Evolutionary conservation across 1,139 yeast genomes (phyloP).

Genomic region (Blastobotrys elegans): DNA sequence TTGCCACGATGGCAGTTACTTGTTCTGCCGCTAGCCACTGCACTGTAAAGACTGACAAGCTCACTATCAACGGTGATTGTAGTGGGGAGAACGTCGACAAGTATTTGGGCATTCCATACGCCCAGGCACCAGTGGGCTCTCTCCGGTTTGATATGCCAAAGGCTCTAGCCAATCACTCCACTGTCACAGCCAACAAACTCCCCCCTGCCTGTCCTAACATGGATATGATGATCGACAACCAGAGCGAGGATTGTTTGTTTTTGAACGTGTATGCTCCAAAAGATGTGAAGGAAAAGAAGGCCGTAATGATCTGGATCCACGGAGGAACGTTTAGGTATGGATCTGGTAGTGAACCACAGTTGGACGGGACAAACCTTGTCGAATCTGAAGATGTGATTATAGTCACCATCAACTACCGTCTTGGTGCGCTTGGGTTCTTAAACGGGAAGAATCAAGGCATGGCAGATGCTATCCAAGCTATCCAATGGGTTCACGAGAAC

Average conservation of each 20-base stretch:
- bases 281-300: background rate
- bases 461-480: conserved; percentile 33
- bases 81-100: conserved; percentile 3
- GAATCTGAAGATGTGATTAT: conserved; percentile 32
- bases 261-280: conserved; percentile 29
- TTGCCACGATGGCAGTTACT: too few species aligned
- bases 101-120: conserved; percentile 27
- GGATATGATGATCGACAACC: background rate
- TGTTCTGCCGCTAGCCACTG: too few species aligned
- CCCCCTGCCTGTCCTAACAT: conserved; percentile 27
- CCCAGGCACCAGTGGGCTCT: conserved; percentile 24
- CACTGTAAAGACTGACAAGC: background rate
- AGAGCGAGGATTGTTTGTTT: conserved; percentile 27
- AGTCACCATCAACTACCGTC: conserved; percentile 37
- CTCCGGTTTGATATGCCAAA: conserved; percentile 5
- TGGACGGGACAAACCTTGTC: conserved; percentile 33
- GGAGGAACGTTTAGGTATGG: conserved; percentile 38
- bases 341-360: conserved; percentile 30
- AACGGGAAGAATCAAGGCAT: conserved; percentile 34
- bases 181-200: conserved; percentile 3
- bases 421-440: conserved; percentile 35
- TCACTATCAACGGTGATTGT: conserved; percentile 14
- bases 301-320: conserved; percentile 39
- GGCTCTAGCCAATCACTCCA: background rate
- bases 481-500: conserved; percentile 37